Evolutionary conservation across 106 monocot species (phyloP).

Genomic region (Ottelia alismoides): DNA sequence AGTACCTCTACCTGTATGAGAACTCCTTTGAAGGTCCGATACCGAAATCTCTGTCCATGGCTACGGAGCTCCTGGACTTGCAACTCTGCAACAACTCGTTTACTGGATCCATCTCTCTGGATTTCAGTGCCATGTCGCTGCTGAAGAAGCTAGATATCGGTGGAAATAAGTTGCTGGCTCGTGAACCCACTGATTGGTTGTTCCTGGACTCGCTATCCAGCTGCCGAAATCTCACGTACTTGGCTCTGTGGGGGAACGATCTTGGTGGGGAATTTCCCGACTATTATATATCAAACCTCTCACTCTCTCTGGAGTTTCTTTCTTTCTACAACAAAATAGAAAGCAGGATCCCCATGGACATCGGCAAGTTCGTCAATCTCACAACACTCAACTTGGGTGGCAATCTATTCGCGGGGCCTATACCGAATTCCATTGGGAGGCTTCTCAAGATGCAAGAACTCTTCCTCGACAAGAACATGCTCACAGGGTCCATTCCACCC

Average conservation of each 20-base stretch:
- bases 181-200: background rate
- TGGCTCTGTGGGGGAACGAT: background rate
- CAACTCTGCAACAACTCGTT: no score
- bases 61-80: background rate
- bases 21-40: constrained; percentile 1
- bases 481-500: no score
- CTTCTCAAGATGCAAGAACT: background rate
- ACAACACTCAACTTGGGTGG: background rate
- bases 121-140: background rate
- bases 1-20: background rate
- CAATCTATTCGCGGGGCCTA: background rate
- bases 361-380: constrained; percentile 2
- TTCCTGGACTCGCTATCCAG: constrained; percentile 5
- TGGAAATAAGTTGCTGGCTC: background rate
- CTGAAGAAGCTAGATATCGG: background rate
- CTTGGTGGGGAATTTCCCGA: constrained; percentile 2
- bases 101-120: background rate
- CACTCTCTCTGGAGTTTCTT: background rate
- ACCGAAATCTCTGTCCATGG: constrained; percentile 2
- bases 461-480: background rate
- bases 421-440: constrained; percentile 2
- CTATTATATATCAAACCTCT: background rate
- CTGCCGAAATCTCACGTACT: background rate
- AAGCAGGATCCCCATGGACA: constrained; percentile 1
- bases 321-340: background rate